Evolutionary conservation across 192 early-diverging fungal species (phyloP), one percentile per base, ranked within the genome.

Genomic region (Coemansia sp.): DNA sequence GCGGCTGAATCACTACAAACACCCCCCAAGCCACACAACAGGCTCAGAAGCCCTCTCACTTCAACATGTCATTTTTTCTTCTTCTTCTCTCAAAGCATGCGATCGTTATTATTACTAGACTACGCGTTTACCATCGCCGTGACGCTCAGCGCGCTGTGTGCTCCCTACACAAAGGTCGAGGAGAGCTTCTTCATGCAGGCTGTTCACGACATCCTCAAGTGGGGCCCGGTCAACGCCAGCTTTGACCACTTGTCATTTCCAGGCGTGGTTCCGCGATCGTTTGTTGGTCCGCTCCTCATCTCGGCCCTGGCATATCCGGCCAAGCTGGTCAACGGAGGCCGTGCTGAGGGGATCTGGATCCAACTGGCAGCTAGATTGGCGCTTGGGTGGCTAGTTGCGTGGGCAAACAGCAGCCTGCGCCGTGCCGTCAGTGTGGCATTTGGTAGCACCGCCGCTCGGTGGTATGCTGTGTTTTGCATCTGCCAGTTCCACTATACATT

Each of bases 141-240:
- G 18, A 39, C 70, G 1, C 47, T 88, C 78, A 70, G 73, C 62
- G 73, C 66, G 7, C n/a, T 70, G 10, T 72, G 60, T 6, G 78
- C 61, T 39, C 97, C 95, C 0, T 97, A 83, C 78, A 95, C 96
- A 39, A 99, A 99, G 80, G 96, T 99, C 61, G 96, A 99, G 78
- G 97, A 99, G 77, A 95, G 92, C 71, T 99, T 99, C 85, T 95
- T 93, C 72, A 65, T 95, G 55, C 97, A 99, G 80, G 96, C 97
- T 6, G 86, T 88, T 7, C 95, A 99, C 76, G 97, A 99, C 71
- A 86, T 98, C 34, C 68, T 97, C 61, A 81, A 86, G 31, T 83
- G 86, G 85, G 82, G 86, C 44, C 16, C 41, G 44, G 55, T 87
- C 53, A 73, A 69, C 66, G 31, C 33, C 58, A 24, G 69, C 43